Base-by-base conservation (phyloP, 75 land plant species). In the Adiantum capillusveneris region DNA sequence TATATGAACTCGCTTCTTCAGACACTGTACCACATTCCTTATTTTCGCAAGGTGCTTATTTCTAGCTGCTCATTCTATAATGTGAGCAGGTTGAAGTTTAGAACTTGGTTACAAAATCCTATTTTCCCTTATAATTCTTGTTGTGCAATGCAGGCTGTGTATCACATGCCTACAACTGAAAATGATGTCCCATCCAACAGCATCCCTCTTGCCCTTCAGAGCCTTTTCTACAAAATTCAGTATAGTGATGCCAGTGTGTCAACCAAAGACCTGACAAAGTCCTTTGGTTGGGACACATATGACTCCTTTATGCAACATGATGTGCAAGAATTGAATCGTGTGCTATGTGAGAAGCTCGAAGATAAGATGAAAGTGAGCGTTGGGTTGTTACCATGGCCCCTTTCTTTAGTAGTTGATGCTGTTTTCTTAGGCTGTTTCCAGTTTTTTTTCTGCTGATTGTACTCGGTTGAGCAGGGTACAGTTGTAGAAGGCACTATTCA, bases 301-400 rank as follows among this genome's bases (percentile, higher is more conserved):
- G 98, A 94, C 66, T 85, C 96, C 30, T 94, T 94, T 48, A 94
- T 94, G 98, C 98, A 94, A 55, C 98, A 94, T 72, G 98, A 94
- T 75, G 98, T 94, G 16, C 98, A 94, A 70, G 98, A 94, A 58
- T 75, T 94, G 17, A 94, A 94, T 53, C 72, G 98, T 45, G 98
- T 94, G 44, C 73, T 94, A 12, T 83, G 81, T 54, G 98, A 94
- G 69, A 94, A 94, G 67, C 71, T 94, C 57, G 98, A 94, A 67
- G 96, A 94, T 59, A 94, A 94, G 65, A 94, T 94, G 98, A 90
- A 94, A 90, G 97, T 92, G 48, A 16, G 50, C 7, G 37, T 9
- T 9, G 7, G 7, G 3, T 34, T 9, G 9, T 34, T 9, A 9
- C 9, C 7, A 34, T 34, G 37, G 9, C 9, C 7, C 37, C 37